Evolutionary conservation across 148 eudicot genomes (phyloP).

Genomic region (Cornus florida): DNA sequence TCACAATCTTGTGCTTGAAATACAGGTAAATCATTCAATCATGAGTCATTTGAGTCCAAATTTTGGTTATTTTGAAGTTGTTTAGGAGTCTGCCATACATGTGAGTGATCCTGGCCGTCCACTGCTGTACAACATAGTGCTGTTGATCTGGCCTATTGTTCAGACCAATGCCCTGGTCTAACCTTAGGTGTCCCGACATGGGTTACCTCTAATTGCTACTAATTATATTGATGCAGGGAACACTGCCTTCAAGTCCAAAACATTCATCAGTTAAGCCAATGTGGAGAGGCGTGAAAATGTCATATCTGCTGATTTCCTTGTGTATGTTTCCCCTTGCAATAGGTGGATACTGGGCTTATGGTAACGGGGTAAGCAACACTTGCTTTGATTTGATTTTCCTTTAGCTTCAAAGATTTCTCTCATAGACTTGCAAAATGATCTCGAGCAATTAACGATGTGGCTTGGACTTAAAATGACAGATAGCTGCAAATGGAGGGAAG

Average conservation of each 20-base stretch:
- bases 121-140: too few relatives aligned
- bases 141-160: too few relatives aligned
- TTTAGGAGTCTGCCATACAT: too few relatives aligned
- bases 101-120: too few relatives aligned
- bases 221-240: constrained; percentile 41
- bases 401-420: not conserved
- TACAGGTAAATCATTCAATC: constrained; percentile 40
- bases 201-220: too few relatives aligned
- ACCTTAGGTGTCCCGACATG: too few relatives aligned
- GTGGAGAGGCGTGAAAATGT: constrained; percentile 52
- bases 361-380: constrained; percentile 34
- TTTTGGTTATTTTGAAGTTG: too few relatives aligned
- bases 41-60: not conserved
- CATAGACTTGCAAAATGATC: not conserved
- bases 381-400: not conserved
- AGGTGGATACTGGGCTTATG: constrained; percentile 68
- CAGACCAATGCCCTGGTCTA: too few relatives aligned
- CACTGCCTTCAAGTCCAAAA: constrained; percentile 47
- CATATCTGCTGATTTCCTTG: constrained; percentile 42
- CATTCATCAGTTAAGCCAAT: constrained; percentile 35
- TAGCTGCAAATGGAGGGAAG: constrained; percentile 18
- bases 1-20: constrained; percentile 74
- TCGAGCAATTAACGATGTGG: not conserved
- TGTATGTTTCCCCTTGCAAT: constrained; percentile 61
- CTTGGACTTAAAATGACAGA: constrained; percentile 16